Evolutionary conservation across 2,329 filamentous ascomycete species (phyloP), one percentile per base, ranked within the genome.

Genomic region (Juglanconis oblonga): DNA sequence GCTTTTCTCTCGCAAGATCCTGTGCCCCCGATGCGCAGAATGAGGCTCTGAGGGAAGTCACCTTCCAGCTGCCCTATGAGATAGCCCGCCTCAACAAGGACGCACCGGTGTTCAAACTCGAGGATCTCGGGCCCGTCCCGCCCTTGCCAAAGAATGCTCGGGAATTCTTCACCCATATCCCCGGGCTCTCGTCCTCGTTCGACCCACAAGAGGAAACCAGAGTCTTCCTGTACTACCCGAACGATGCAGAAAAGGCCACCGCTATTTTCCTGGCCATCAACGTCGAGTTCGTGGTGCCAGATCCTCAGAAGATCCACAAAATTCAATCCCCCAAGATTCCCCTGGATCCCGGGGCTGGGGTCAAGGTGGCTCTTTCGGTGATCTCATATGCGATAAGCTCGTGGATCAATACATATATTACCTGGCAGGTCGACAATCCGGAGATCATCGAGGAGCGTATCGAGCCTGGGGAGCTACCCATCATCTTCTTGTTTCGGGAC

Each of bases 251-350:
- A 10, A 45, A 51, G 32, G 57, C 52, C 1, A 45, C 52, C 14
- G 45, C 52, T 9, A 52, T 47, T n/a, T 55, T 59, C 36, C 2
- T 59, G 13, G 52, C 57, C 9, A 47, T 59, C 17, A 59, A 59
- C 17, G 17, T 47, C 29, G 35, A 49, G 10, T n/a, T 58, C 31
- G 31, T 24, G 24, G 24, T 24, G 24, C 2, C 24, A 14, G 3
- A 17, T 24, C 42, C 14, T 10, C 32, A 5, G 13, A 13, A 11
- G 11, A 47, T 2, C 2, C 24, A 24, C 24, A 24, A 24, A 24
- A 24, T 24, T 24, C 24, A 24, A 24, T 24, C 24, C 24, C 24
- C 24, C 24, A 24, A 24, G 24, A 24, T 24, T 2, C 24, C 24
- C 24, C 24, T 24, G 24, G 24, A 24, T 24, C 24, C 24, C 24